Percentiles rank a stretch among this genome's conserved stretches.
These are phyloP conservation scores for Penstemon barbatus DNA, from an alignment of 257 asterid species.

Conservation along the genomic window DNA sequence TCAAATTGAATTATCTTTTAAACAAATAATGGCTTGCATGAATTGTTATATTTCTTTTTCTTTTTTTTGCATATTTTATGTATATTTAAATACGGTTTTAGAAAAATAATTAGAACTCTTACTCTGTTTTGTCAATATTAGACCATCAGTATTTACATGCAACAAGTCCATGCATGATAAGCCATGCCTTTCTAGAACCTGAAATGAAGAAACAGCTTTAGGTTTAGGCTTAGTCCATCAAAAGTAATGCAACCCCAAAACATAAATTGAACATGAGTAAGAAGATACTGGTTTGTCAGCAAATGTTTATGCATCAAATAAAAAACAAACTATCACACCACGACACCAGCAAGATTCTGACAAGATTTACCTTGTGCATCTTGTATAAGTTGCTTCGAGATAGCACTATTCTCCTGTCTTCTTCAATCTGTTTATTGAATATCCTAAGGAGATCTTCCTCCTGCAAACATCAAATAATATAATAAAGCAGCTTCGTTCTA, in stretches of 20 bases:
- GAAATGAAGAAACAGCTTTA: constrained; percentile 34
- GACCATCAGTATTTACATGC: constrained; percentile 72
- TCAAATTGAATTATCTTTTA: constrained; percentile 3
- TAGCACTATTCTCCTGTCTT: constrained; percentile 82
- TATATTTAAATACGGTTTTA: constrained; percentile 4
- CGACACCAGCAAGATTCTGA: constrained; percentile 22
- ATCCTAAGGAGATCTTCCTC: constrained; percentile 83
- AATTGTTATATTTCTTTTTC: not conserved
- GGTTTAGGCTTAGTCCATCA: constrained; percentile 8
- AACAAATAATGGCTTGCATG: constrained; percentile 3
- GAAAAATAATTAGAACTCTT: constrained; percentile 38
- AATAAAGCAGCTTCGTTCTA: constrained; percentile 16
- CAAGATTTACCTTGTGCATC: constrained; percentile 66
- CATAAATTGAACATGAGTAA: constrained; percentile 4
- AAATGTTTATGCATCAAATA: constrained; percentile 16
- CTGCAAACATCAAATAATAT: constrained; percentile 48
- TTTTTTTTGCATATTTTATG: constrained; percentile 2
- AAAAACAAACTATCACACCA: constrained; percentile 9
- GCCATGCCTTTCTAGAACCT: constrained; percentile 90
- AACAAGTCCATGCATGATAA: constrained; percentile 78
- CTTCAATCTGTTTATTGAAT: constrained; percentile 90
- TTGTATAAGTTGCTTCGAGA: constrained; percentile 86
- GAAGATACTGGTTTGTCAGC: constrained; percentile 15
- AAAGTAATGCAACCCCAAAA: not conserved
- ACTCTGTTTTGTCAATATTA: constrained; percentile 84